Base-by-base conservation (phyloP, 768 basidiomycete species). In the Psilocybe cyanescens region DNA sequence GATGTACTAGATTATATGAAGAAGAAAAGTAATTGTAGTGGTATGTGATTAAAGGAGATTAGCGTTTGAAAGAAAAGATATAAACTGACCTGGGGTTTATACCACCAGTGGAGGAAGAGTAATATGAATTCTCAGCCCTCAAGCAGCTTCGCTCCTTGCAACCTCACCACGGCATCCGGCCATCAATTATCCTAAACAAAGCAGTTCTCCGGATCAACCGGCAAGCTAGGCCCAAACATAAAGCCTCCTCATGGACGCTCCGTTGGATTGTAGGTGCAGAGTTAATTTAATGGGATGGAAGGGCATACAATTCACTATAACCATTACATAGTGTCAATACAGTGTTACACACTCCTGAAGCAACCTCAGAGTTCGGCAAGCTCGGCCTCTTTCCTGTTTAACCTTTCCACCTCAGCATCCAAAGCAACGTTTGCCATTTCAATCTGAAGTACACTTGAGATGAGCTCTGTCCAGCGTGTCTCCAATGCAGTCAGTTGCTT, bases 381-480 rank as follows among this genome's bases (percentile, higher is more conserved):
- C 68, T 91, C 90, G 3, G 79, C 83, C 72, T 90, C 89, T 62
- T 75, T 81, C 61, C 76, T 77, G 66, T 82, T 80, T 55, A 93
- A 74, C 41, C 81, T 76, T 49, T 82, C 84, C 51, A 97, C 81
- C 69, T 97, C 94, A 4, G 80, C 87, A 67, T 95, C 94, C 73
- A 97, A 74, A 29, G 94, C 94, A 45, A 89, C 83, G 72, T 95
- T 96, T 16, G 95, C 97, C 87, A 99, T 88, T 81, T 97, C 96
- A 65, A 97, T 91, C 76, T 98, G 96, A 60, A 98, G 77, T 48
- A 96, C 91, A 68, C 77, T 90, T 57, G 94, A 95, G 58, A 99
- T 89, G 50, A 98, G 80, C 75, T 95, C 93, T 19, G 94, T 96
- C 96, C 96, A 99, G 63, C 89, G 86, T 39, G 86, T 90, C 75